Base-by-base conservation (phyloP, 805 yeast species). In the Candida broadrunensis region DNA sequence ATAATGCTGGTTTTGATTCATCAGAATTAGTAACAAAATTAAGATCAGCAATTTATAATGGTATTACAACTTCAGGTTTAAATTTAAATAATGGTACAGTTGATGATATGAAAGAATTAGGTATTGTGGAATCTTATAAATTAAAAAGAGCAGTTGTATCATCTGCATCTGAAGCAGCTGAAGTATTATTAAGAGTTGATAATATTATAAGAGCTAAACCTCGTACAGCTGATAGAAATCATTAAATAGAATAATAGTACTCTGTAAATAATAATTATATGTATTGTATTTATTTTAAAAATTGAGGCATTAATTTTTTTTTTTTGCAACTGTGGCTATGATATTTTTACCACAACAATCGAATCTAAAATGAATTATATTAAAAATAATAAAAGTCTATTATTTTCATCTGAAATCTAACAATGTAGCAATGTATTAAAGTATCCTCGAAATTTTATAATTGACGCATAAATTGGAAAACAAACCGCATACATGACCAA, bases 121-220 rank as follows among this genome's bases (percentile, higher is more conserved):
- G 98, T 17, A 79, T 91, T 51, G 89, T 93, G 38, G 99, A 93
- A 69, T 83, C 95, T 48, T 93, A 77, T 67, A 91, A 90, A 67
- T 77, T 93, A 63, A 93, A 93, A 70, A 76, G 80, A 48, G 96
- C 97, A 2, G 99, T 95, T 13, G 97, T 93, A 14, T 79, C 89
- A 12, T 83, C 95, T 35, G 98, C 99, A 12, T 75, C 96, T n/a
- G 99, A 93, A 70, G 99, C 99, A 24, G 95, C 98, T 4, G 98
- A 93, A 70, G 90, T 93, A 36, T 76, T 93, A 50, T 70, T 93
- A 56, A 81, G 99, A 61, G 99, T 93, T 33, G 99, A 93, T 62
- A 91, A 93, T 65, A 93, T 93, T 50, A 88, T 93, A 48, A 82
- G 96, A 52, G 98, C 99, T 25, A 90, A 87, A 63, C 99, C 99